Conservation (phyloP, 148 eudicot species). For the Pouteria glomerata region DNA sequence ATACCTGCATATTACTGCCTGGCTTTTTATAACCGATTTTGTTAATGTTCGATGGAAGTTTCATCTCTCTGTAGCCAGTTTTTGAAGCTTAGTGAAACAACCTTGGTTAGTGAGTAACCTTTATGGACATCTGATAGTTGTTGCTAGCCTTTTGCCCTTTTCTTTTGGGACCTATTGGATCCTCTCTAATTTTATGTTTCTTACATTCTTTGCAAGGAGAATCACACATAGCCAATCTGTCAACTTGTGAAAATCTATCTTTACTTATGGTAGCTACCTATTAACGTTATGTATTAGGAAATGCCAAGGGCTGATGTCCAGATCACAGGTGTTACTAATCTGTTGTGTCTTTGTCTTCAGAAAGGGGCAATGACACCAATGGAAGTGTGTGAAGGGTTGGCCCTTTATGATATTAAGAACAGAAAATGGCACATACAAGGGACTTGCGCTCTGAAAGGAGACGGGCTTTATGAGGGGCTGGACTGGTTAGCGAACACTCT, state of each 20-base stretch:
- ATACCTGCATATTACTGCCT: background rate
- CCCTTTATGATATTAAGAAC: slow-evolving; percentile 79
- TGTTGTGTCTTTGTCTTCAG: slow-evolving; percentile 27
- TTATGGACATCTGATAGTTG: background rate
- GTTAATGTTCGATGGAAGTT: background rate
- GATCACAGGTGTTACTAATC: background rate
- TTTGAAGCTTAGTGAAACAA: background rate
- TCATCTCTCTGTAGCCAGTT: background rate
- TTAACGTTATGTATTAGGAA: background rate
- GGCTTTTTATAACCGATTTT: background rate
- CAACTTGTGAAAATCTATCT: slow-evolving; percentile 2
- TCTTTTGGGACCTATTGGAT: background rate
- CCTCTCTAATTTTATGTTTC: background rate
- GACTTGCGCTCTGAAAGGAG: slow-evolving; percentile 93
- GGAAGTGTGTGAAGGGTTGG: slow-evolving; percentile 96
- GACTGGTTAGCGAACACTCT: slow-evolving; percentile 96
- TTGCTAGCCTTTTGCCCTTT: background rate
- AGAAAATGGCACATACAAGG: slow-evolving; percentile 99
- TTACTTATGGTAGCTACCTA: background rate
- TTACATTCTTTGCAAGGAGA: background rate
- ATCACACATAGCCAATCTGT: background rate
- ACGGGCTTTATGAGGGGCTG: slow-evolving; percentile 95
- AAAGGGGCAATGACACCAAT: slow-evolving; percentile 96
- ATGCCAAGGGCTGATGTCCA: too few relatives aligned
- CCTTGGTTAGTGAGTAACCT: background rate